Conservation (phyloP, 371 early-diverging fungal species). For the Mortierella sp. region DNA sequence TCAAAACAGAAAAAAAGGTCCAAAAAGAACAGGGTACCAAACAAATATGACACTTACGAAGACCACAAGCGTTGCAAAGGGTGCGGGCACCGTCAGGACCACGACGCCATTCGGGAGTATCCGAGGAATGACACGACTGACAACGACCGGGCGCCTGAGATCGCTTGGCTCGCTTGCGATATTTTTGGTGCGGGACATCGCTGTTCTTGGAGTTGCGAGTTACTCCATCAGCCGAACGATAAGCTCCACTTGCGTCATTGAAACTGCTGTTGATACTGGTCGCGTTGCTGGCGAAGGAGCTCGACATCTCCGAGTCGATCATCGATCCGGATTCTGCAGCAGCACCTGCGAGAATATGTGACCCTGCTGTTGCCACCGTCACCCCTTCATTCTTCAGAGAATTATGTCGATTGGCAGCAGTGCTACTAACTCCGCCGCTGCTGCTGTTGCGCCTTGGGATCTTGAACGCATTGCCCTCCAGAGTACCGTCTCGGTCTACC, state of each 20-base stretch:
- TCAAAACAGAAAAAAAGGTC: not conserved
- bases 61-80: slow-evolving; percentile 81
- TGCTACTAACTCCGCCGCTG: not conserved
- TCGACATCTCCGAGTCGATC: not conserved
- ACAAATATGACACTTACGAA: slow-evolving; percentile 62
- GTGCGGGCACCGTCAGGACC: slow-evolving; percentile 73
- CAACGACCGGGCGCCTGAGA: slow-evolving; percentile 65
- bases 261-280: not conserved
- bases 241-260: not conserved
- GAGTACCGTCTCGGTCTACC: not conserved
- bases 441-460: not conserved
- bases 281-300: not conserved
- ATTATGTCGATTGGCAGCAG: not conserved
- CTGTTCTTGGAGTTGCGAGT: slow-evolving; percentile 19
- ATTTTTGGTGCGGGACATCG: slow-evolving; percentile 41
- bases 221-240: not conserved
- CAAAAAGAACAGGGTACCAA: not conserved
- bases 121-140: slow-evolving; percentile 68
- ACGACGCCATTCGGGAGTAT: slow-evolving; percentile 77
- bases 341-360: not conserved
- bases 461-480: not conserved
- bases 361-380: not conserved
- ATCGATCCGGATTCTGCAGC: not conserved
- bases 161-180: slow-evolving; percentile 58
- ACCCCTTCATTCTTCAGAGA: not conserved